Evolutionary conservation across 2,329 filamentous ascomycete species (phyloP), one percentile per base, ranked within the genome.

Genomic region (Lithohypha guttulata): DNA sequence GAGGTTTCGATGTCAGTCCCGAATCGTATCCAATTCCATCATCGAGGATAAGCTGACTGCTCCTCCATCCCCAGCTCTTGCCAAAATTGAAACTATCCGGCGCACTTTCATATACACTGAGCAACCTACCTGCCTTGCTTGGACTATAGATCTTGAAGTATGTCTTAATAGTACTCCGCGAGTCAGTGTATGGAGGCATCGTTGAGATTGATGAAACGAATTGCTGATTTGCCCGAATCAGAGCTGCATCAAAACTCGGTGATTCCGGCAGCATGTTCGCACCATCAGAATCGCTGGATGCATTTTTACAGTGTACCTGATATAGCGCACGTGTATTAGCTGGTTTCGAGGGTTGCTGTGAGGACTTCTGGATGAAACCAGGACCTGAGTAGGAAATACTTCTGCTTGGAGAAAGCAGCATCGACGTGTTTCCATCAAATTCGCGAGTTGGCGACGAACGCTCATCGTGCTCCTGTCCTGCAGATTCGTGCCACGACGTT

Each of bases 1-100:
- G 45, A 31, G 41, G 15, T 14, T 29, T 31, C 22, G 53, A 55
- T 55, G 2, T 47, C 52, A 17, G 56, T 37, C 48, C 45, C 33
- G 40, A 50, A 38, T 37, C 73, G 3, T 83, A 83, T 0, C 86
- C 91, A 6, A 93, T 87, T 1, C 85, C 85, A 59, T 96, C 98
- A 59, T 98, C 91, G 45, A 98, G 68, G 66, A 95, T 71, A 45
- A 75, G 55, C n/a, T 69, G 73, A 50, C 65, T 70, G 46, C 69
- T 73, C 61, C 73, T 75, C 71, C 71, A 75, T 1, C 71, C 71
- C 71, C 71, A 75, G 45, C 67, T 71, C 56, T 76, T 72, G 32
- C 65, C 69, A 52, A 75, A 75, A 50, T 75, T 74, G 54, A 76
- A 76, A 40, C 63, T 63, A 49, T 75, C 71, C 1, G 71, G 71